Conservation (phyloP, 441 rosid genomes). For the Rhodomyrtus psidioides region DNA sequence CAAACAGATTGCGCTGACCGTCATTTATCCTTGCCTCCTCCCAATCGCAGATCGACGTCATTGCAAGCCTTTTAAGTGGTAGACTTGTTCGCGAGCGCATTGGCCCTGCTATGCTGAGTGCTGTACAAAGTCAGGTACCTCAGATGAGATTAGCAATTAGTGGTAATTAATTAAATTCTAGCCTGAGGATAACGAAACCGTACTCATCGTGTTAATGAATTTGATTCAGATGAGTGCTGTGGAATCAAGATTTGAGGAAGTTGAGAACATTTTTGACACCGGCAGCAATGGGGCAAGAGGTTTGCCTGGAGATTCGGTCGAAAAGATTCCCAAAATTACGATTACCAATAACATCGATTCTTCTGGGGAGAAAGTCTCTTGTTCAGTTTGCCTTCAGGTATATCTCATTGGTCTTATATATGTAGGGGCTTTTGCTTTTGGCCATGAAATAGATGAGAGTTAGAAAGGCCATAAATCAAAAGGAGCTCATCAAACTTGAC, state of each 20-base stretch:
- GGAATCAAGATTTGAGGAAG: constrained; percentile 65
- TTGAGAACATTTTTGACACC: constrained; percentile 69
- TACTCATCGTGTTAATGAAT: constrained; percentile 7
- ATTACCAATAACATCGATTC: constrained; percentile 58
- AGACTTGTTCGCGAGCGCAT: constrained; percentile 94
- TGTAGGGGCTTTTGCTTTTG: neutral
- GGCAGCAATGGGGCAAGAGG: constrained; percentile 52
- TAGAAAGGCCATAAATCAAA: neutral
- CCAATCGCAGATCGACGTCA: constrained; percentile 66
- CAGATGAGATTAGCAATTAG: neutral
- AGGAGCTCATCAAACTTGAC: constrained; percentile 1
- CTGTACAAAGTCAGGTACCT: constrained; percentile 93
- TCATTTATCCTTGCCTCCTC: neutral
- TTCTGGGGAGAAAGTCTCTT: constrained; percentile 61
- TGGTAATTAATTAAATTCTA: neutral
- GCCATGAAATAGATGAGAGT: neutral
- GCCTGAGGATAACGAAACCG: neutral
- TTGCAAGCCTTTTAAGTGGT: constrained; percentile 90
- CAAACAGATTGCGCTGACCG: neutral
- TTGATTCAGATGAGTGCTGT: constrained; percentile 78
- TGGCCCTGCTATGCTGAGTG: constrained; percentile 97
- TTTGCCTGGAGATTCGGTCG: constrained; percentile 61
- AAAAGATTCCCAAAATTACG: constrained; percentile 72
- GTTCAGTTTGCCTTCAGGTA: constrained; percentile 98
- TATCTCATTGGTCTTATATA: neutral